Percentiles rank a stretch among this genome's conserved stretches.
These are phyloP conservation scores for Trichoderma breve DNA, from an alignment of 2,329 filamentous ascomycete species.

Conservation along the genomic window DNA sequence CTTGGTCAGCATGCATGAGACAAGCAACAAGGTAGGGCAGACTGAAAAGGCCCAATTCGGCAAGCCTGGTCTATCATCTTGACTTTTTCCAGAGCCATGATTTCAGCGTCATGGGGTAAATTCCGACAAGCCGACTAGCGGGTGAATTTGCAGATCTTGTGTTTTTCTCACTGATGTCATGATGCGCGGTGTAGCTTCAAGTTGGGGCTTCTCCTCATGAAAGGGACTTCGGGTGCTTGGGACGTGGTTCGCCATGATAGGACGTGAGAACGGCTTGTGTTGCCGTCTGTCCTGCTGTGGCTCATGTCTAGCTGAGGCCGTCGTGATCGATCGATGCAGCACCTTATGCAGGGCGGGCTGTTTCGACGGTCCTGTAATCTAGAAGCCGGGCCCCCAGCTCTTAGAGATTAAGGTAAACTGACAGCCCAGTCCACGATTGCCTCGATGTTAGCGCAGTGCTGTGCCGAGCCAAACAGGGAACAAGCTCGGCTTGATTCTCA, in stretches of 20 bases:
- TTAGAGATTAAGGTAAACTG: not conserved
- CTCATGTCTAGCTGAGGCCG: not conserved
- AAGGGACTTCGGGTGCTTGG: not conserved
- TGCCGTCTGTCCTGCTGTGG: not conserved
- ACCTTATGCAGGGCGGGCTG: not conserved
- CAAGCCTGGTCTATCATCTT: not conserved
- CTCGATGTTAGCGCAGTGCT: not conserved
- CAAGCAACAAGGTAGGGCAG: not conserved
- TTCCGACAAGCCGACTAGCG: not conserved
- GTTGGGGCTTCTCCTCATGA: not conserved
- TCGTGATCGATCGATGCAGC: not conserved
- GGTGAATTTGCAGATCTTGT: not conserved
- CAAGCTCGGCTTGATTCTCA: not conserved
- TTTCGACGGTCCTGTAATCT: not conserved
- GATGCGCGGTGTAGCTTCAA: not conserved
- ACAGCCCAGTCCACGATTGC: not conserved
- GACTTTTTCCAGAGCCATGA: not conserved
- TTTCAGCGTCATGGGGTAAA: not conserved
- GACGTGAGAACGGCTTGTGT: not conserved
- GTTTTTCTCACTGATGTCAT: not conserved
- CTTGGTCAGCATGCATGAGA: not conserved
- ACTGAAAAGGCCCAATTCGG: not conserved
- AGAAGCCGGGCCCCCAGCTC: not conserved
- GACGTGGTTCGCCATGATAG: constrained; percentile 14
- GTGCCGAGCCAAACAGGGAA: not conserved